Evolutionary conservation across 805 yeast genomes (phyloP), one percentile per base, ranked within the genome.

Genomic region (Kuraishia hungarica): DNA sequence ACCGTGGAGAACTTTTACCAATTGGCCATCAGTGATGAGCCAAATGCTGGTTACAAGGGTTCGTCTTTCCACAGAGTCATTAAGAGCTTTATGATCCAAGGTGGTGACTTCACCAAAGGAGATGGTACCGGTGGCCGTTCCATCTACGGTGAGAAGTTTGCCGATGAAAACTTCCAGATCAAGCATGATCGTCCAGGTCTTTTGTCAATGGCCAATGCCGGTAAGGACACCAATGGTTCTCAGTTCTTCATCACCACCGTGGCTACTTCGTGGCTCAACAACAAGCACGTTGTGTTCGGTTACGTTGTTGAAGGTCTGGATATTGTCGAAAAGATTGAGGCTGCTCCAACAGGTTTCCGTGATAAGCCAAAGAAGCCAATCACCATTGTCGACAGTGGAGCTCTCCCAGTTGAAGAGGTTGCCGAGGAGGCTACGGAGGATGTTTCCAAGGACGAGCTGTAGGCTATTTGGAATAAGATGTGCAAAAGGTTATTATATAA

Each of bases 231-330:
- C 72, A 91, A 91, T 69, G 97, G 97, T 21, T 90, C 97, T 43
- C 97, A 91, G 73, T 92, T 92, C 70, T 92, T 92, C 80, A 87
- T 94, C 74, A 91, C 97, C 66, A 92, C 97, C 26, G 97, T 87
- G 22, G 79, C 81, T 39, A 89, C 97, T 55, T 75, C 86, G 52
- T 94, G 99, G 98, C 82, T 94, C 67, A 90, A 94, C 67, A 94
- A 96, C 60, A 83, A 77, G 63, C 99, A 94, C 72, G 99, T 94
- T 67, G 99, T 94, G 48, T 94, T 94, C 66, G 99, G 99, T 61
- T 89, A 90, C 74, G 97, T 94, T 55, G 56, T 90, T 19, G 91
- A 86, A 56, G 98, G 98, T 52, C 78, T 83, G 76, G 97, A 93
- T 60, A 81, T 90, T 53, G 89, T 93, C 55, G 72, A 78, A 61